Evolutionary conservation across 163 green algal species (phyloP).

Genomic region (Scenedesmus sp.): DNA sequence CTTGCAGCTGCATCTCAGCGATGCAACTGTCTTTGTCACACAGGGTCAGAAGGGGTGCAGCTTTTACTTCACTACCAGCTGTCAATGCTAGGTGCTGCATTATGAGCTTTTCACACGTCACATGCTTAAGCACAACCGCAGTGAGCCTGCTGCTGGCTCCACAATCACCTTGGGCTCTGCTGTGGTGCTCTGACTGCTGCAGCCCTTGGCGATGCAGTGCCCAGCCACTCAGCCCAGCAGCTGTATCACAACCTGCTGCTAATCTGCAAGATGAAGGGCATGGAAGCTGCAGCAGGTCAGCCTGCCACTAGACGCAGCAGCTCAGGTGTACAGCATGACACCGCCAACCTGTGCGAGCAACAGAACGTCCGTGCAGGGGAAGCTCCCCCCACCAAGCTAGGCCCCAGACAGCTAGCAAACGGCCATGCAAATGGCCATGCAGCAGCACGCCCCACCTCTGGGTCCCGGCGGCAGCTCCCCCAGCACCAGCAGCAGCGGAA

Average conservation of each 20-base stretch:
- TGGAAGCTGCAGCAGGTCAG: not conserved
- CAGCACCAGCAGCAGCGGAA: not conserved
- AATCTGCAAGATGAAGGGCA: not conserved
- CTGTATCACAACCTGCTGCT: not conserved
- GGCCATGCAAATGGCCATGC: not conserved
- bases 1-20: not conserved
- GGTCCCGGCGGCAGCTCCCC: too few species aligned
- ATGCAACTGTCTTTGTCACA: not conserved
- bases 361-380: not conserved
- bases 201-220: not conserved
- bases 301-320: not conserved
- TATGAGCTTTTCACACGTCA: not conserved
- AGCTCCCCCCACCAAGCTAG: not conserved
- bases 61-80: not conserved
- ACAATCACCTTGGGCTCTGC: not conserved
- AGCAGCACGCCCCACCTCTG: not conserved
- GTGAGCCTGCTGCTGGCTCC: not conserved
- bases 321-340: not conserved
- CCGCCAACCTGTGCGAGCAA: not conserved
- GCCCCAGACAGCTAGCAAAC: not conserved
- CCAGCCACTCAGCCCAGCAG: not conserved
- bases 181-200: not conserved
- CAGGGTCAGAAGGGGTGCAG: not conserved
- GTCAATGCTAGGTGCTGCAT: not conserved
- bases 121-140: not conserved